Base-by-base conservation (phyloP, 257 asterid species). In the Solanum paucissectum region DNA sequence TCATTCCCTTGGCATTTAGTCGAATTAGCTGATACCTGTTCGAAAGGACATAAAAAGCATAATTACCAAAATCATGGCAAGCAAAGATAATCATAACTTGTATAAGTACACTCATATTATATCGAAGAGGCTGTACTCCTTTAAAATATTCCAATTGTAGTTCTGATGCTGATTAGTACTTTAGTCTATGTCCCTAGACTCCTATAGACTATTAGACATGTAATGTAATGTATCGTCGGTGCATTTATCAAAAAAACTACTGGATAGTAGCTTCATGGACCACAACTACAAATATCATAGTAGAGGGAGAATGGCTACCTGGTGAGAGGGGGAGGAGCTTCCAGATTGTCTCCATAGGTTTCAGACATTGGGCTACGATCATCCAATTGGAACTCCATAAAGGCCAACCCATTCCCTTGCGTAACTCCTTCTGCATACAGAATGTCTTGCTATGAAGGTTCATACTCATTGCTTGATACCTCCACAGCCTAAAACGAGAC, bases 281-380 rank as follows among this genome's bases (percentile, higher is more conserved):
- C 9, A 34, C 7, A 73, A 49, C 85, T 75, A 58, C 34, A 69
- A 32, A 33, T 11, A 88, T 34, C 75, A 77, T 25, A 79, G 71
- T 86, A 49, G 27, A 62, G 69, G 49, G 68, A 89, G 58, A 14
- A 72, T 21, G 66, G 89, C 62, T 92, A 95, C 98, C 95, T 93
- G 88, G 93, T 93, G 87, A 93, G 92, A 76, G 97, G 96, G 37
- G 94, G 95, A 6, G 88, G 90, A 25, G 96, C 91, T 71, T 96
- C 99, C 34, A 95, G 92, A 89, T 94, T 97, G 76, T 95, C 98
- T 2, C 95, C 90, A 91, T 93, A 97, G 87, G 93, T 89, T 88
- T 97, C 99, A 2, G 98, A 95, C 98, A 97, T 94, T 62, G 98
- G 98, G 92, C 98, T 97, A 12, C 95, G 99, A 85, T 95, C 98